A percentile compares a stretch with the other conserved stretches of the same genome.
phyloP scores from a whole-genome alignment of 352 stramenopile genomes.

The Pythium vanterpoolii region DNA sequence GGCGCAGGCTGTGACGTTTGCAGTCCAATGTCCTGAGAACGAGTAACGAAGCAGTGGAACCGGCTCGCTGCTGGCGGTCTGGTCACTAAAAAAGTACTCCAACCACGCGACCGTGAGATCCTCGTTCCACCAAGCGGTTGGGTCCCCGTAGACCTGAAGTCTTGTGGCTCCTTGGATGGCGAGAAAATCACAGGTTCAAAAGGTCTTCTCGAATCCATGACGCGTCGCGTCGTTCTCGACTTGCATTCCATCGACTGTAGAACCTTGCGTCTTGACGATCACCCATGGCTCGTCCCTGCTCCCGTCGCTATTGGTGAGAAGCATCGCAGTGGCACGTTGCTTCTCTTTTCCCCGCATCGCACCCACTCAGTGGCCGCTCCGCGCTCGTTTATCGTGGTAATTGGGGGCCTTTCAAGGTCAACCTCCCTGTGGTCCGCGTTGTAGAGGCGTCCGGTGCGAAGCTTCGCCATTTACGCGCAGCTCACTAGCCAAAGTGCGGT shows the following conservation, averaged over 20 bases:
- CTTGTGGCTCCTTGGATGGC: constrained; percentile 7
- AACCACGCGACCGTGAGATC: constrained; percentile 23
- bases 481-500: background rate
- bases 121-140: constrained; percentile 22
- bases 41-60: constrained; percentile 27
- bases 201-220: constrained; percentile 14
- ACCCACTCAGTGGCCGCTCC: constrained; percentile 19
- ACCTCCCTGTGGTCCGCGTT: constrained; percentile 18
- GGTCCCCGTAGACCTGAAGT: constrained; percentile 23
- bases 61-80: constrained; percentile 9
- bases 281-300: constrained; percentile 27
- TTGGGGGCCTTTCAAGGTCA: no score
- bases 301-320: constrained; percentile 19
- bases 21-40: constrained; percentile 27
- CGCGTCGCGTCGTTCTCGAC: constrained; percentile 16
- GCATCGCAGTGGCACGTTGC: constrained; percentile 27
- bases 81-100: constrained; percentile 25
- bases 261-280: constrained; percentile 23
- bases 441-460: constrained; percentile 1
- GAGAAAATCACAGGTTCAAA: no score
- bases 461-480: background rate
- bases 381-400: no score
- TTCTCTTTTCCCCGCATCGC: constrained; percentile 21
- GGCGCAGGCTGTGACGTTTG: constrained; percentile 17
- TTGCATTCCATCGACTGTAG: background rate